Base-by-base conservation (phyloP, 108 stramenopile species). In the Ochromonas danica region DNA sequence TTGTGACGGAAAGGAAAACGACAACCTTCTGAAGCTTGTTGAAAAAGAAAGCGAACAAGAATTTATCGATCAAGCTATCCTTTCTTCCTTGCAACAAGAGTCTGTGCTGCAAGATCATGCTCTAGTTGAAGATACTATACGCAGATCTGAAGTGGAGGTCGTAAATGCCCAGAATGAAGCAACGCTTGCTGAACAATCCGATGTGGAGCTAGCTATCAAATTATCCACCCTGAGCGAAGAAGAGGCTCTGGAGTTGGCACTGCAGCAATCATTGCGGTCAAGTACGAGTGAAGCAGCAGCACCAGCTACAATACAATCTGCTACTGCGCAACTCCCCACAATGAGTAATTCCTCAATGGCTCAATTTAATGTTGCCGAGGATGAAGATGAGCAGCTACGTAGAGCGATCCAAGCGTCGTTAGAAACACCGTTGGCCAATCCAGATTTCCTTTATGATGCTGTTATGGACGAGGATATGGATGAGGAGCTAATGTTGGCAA, bases 1-100 rank as follows among this genome's bases (percentile, higher is more conserved):
- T 6, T 70, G 22, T 70, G 67, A 70, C 22, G 41, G 41, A 38
- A 22, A 6, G 14, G 22, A 70, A 14, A 70, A 38, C 6, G 67
- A 22, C 22, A 22, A 70, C 14, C 22, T 70, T 6, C 22, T 70
- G 22, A 6, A 70, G 22, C 22, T 22, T 14, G 67, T 42, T 22
- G 22, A 40, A 70, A 22, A 70, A 22, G 14, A 70, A 22, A 40
- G 40, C 67, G 67, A 70, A 42, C 22, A 14, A 70, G 67, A 70
- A 42, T 70, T 14, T 22, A 70, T 70, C 22, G 67, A 70, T 14
- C 6, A 70, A 42, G 67, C 67, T 14, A 40, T 70, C 6, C 22
- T 40, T 14, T 40, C 36, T 22, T 40, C 40, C 14, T 42, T 70
- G 40, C 6, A 6, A 70, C 14, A 42, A 70, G 67, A 70, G 22